Evolutionary conservation across 176 grass and related monocot species (phyloP).

Genomic region (Oryza glumipatula): DNA sequence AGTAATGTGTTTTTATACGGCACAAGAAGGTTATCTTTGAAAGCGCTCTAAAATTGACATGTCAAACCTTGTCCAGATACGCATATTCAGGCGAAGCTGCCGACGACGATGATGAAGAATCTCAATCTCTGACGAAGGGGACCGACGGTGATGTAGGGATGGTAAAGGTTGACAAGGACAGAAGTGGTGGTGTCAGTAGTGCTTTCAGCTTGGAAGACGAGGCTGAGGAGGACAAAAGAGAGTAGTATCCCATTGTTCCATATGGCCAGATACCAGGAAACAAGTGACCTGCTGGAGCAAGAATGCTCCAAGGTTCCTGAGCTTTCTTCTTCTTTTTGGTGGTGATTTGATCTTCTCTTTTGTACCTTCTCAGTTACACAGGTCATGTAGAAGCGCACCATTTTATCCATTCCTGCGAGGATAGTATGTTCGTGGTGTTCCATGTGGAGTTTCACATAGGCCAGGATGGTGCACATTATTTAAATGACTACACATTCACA

Average conservation of each 20-base stretch:
- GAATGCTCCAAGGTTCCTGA: conserved; percentile 22
- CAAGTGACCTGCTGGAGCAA: conserved; percentile 36
- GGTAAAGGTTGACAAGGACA: conserved; percentile 78
- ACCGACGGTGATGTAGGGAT: conserved; percentile 84
- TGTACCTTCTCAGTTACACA: conserved; percentile 24
- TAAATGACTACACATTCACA: neutral
- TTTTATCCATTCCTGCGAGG: conserved; percentile 17
- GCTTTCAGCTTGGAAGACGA: conserved; percentile 69
- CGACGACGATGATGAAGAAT: conserved; percentile 81
- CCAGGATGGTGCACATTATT: conserved; percentile 27
- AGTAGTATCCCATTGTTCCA: conserved; percentile 48
- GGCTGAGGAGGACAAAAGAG: conserved; percentile 87
- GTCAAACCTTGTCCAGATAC: conserved; percentile 64
- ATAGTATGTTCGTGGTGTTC: neutral
- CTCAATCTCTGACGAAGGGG: conserved; percentile 84
- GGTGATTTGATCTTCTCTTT: conserved; percentile 17
- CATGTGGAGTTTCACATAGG: conserved; percentile 46
- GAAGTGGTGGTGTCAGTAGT: conserved; percentile 51
- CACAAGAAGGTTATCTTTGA: neutral
- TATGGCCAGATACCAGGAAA: neutral
- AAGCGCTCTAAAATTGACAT: conserved; percentile 1
- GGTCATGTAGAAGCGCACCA: conserved; percentile 33
- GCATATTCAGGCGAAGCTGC: conserved; percentile 84
- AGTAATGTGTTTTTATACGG: neutral
- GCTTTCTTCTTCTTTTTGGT: conserved; percentile 26